Percentiles rank a stretch among this genome's conserved stretches.
Evolutionary conservation across 2,329 filamentous ascomycete species (phyloP).

Genomic region (Fusarium transvaalense): DNA sequence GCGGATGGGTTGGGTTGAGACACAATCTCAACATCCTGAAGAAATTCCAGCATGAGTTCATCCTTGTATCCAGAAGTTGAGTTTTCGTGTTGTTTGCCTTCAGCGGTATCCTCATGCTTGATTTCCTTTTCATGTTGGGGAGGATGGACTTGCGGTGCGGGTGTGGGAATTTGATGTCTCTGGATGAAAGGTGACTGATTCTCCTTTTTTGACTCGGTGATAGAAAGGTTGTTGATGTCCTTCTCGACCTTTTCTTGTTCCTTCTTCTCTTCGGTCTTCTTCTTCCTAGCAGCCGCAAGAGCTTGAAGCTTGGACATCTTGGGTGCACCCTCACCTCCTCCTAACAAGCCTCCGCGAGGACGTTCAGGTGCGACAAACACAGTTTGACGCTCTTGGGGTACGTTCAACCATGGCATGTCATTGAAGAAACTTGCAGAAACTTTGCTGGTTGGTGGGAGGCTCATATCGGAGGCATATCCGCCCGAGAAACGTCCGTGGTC

Average conservation of each 20-base stretch:
- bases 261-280: slow-evolving; percentile 77
- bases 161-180: slow-evolving; percentile 40
- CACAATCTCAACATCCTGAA: slow-evolving; percentile 12
- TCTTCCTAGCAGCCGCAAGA: slow-evolving; percentile 86
- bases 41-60: neutral
- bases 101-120: neutral
- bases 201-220: slow-evolving; percentile 51
- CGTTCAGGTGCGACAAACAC: slow-evolving; percentile 70
- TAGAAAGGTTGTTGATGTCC: slow-evolving; percentile 51
- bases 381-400: slow-evolving; percentile 74
- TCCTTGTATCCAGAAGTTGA: neutral
- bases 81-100: neutral
- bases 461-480: slow-evolving; percentile 26
- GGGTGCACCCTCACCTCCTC: slow-evolving; percentile 74
- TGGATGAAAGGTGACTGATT: slow-evolving; percentile 35
- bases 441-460: slow-evolving; percentile 35
- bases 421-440: slow-evolving; percentile 73
- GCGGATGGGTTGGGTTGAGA: slow-evolving; percentile 60
- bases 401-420: slow-evolving; percentile 86
- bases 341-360: slow-evolving; percentile 77
- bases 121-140: neutral
- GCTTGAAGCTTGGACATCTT: slow-evolving; percentile 93
- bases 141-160: slow-evolving; percentile 5
- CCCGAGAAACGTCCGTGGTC: slow-evolving; percentile 44
- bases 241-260: slow-evolving; percentile 47